Conservation (phyloP, 148 eudicot species). For the Beta vulgaris region DNA sequence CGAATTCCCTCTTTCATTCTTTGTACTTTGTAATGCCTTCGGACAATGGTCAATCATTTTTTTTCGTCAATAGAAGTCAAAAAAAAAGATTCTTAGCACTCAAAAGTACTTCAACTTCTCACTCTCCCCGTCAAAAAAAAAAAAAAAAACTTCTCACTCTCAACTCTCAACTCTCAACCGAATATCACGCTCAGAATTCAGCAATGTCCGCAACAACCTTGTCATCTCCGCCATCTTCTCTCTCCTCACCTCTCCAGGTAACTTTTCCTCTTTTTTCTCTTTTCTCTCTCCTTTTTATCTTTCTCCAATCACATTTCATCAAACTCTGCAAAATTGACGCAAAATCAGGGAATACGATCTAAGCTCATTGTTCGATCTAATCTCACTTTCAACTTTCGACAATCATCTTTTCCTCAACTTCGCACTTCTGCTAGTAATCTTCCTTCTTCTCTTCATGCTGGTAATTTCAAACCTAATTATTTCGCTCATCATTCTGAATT, state of each 20-base stretch:
- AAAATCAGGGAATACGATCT: constrained; percentile 40
- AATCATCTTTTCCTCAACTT: constrained; percentile 41
- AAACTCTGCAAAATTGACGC: neutral
- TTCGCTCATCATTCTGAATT: neutral
- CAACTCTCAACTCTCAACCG: too few relatives aligned
- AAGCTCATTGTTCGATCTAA: constrained; percentile 27
- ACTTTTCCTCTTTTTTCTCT: neutral
- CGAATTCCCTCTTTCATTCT: too few relatives aligned
- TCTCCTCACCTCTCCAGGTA: constrained; percentile 29
- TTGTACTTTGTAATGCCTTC: too few relatives aligned
- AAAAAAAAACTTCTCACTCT: too few relatives aligned
- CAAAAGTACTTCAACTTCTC: too few relatives aligned
- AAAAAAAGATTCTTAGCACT: too few relatives aligned
- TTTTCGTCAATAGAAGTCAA: too few relatives aligned
- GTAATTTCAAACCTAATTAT: constrained; percentile 39
- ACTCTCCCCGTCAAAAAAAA: too few relatives aligned
- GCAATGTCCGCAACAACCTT: constrained; percentile 27
- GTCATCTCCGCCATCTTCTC: constrained; percentile 39
- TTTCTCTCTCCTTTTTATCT: neutral
- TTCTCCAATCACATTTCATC: neutral
- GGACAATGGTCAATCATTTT: too few relatives aligned
- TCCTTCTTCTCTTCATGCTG: constrained; percentile 55
- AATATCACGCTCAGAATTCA: too few relatives aligned
- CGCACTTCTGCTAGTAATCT: constrained; percentile 48
- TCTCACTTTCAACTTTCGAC: constrained; percentile 36